These are phyloP conservation scores for Lactarius psammicola DNA, from an alignment of 768 basidiomycete genomes.

Conservation along the genomic window DNA sequence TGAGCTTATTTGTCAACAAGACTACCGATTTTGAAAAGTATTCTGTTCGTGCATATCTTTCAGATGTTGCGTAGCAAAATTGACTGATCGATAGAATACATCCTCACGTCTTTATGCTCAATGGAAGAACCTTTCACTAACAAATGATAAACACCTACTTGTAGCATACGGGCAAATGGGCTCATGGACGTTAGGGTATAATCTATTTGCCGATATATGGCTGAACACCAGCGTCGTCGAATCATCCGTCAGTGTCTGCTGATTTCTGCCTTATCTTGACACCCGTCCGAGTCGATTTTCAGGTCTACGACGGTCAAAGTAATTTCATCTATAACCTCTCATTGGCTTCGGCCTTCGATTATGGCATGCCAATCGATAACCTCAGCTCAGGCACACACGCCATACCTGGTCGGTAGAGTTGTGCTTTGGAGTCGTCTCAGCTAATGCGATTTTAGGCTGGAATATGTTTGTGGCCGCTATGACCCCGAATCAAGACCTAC, in stretches of 20 bases:
- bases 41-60: slow-evolving; percentile 27
- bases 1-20: slow-evolving; percentile 38
- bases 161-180: slow-evolving; percentile 7
- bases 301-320: slow-evolving; percentile 17
- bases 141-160: slow-evolving; percentile 13
- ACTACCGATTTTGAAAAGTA: slow-evolving; percentile 30
- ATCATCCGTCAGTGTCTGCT: slow-evolving; percentile 15
- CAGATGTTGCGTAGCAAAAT: neutral
- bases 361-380: slow-evolving; percentile 14
- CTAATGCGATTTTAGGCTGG: slow-evolving; percentile 12
- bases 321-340: slow-evolving; percentile 4
- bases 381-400: neutral
- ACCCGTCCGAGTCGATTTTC: neutral
- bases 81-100: slow-evolving; percentile 5
- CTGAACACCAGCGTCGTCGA: slow-evolving; percentile 52
- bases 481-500: neutral
- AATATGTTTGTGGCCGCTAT: slow-evolving; percentile 22
- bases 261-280: neutral
- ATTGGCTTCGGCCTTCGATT: neutral
- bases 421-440: neutral
- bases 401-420: neutral
- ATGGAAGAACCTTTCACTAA: slow-evolving; percentile 19
- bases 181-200: slow-evolving; percentile 62
- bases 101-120: slow-evolving; percentile 4
- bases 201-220: slow-evolving; percentile 59